Conservation (phyloP, 2,329 filamentous ascomycete genomes). For the Plectosphaerella plurivora region DNA sequence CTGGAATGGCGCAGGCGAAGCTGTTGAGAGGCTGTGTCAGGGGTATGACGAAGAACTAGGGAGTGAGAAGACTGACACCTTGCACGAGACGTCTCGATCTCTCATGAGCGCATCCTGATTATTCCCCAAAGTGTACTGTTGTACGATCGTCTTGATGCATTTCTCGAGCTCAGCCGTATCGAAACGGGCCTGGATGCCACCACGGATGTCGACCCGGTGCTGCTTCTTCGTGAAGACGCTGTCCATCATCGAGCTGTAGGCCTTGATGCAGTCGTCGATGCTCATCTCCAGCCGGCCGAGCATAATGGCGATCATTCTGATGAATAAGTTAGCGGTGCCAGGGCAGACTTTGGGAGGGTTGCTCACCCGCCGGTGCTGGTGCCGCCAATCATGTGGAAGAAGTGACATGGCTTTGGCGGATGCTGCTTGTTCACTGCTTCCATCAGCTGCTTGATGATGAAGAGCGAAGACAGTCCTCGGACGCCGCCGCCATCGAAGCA, state of each 20-base stretch:
- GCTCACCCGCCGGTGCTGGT: constrained; percentile 18
- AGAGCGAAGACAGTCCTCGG: constrained; percentile 21
- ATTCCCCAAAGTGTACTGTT: too few relatives aligned
- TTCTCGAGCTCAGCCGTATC: constrained; percentile 11
- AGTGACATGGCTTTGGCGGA: constrained; percentile 12
- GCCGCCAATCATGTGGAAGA: constrained; percentile 21
- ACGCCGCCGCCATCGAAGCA: constrained; percentile 20
- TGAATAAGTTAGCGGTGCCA: neutral
- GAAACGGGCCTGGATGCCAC: constrained; percentile 14
- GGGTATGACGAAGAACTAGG: too few relatives aligned
- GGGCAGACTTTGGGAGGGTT: too few relatives aligned
- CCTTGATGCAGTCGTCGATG: constrained; percentile 31
- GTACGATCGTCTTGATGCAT: constrained; percentile 8
- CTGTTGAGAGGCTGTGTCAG: constrained; percentile 5
- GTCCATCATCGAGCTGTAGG: constrained; percentile 11
- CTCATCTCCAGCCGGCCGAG: constrained; percentile 33
- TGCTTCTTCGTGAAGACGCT: constrained; percentile 9
- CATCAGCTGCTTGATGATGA: constrained; percentile 21
- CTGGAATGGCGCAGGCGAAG: constrained; percentile 15
- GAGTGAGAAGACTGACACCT: constrained; percentile 12
- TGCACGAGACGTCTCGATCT: constrained; percentile 6
- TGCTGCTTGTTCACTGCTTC: constrained; percentile 8
- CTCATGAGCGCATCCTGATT: too few relatives aligned
- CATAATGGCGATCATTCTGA: constrained; percentile 32
- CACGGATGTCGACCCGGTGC: constrained; percentile 11